phyloP scores from a whole-genome alignment of 306 rosid species.

The Acacia confusa region DNA sequence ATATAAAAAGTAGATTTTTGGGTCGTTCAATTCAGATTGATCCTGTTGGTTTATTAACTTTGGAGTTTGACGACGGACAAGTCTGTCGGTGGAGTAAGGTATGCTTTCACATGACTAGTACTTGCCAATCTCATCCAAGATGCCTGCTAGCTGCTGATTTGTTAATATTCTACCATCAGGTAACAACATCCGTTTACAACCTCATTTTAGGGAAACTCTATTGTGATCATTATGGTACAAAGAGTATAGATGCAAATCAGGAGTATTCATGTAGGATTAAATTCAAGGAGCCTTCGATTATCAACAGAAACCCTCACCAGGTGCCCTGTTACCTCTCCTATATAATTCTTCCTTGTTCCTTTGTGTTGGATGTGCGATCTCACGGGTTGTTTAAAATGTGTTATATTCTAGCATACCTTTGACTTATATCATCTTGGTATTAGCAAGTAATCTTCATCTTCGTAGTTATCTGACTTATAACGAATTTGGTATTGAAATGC shows the following conservation, averaged over 20 bases:
- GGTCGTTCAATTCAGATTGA: slow-evolving; percentile 97
- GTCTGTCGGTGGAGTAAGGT: slow-evolving; percentile 92
- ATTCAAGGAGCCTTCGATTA: slow-evolving; percentile 90
- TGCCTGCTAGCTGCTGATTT: slow-evolving; percentile 14
- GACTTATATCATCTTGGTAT: neutral
- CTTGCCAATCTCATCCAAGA: slow-evolving; percentile 14
- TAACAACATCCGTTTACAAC: slow-evolving; percentile 95
- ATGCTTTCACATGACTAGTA: slow-evolving; percentile 6
- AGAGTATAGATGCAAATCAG: slow-evolving; percentile 71
- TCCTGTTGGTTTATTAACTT: slow-evolving; percentile 78
- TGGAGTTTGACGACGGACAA: slow-evolving; percentile 94
- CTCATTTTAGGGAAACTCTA: slow-evolving; percentile 93
- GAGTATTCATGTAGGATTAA: slow-evolving; percentile 73
- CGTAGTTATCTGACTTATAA: neutral
- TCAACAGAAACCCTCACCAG: slow-evolving; percentile 88
- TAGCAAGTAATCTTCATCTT: neutral
- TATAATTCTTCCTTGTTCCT: neutral
- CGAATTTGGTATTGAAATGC: neutral
- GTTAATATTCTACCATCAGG: slow-evolving; percentile 53
- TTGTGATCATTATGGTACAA: slow-evolving; percentile 96
- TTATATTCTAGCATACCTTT: neutral
- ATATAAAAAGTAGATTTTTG: slow-evolving; percentile 89
- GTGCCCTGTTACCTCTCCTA: slow-evolving; percentile 44
- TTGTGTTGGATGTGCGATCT: neutral
- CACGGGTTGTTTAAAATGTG: neutral